phyloP scores from a whole-genome alignment of 805 yeast species.

The Cyberlindnera saturnus region DNA sequence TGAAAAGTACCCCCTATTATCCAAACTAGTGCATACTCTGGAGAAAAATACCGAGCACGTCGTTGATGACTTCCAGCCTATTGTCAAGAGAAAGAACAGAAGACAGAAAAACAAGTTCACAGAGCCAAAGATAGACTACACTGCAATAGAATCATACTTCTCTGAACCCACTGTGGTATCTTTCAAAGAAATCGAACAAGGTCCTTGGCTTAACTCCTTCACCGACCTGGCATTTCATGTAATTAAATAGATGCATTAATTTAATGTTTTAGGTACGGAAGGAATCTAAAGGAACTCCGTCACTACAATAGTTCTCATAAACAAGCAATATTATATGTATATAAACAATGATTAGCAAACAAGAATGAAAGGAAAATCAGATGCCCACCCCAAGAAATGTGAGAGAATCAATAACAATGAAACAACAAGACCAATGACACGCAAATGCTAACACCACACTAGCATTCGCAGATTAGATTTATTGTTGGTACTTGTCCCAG shows the following conservation, averaged over 20 bases:
- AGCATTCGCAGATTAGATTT: constrained; percentile 3
- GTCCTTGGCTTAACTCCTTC: constrained; percentile 46
- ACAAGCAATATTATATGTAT: constrained; percentile 3
- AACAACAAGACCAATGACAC: not conserved
- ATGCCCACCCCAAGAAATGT: not conserved
- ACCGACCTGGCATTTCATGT: constrained; percentile 45
- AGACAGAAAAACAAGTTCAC: constrained; percentile 13
- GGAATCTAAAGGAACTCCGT: not conserved
- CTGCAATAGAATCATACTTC: constrained; percentile 29
- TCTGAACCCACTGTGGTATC: constrained; percentile 15
- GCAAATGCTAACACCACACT: constrained; percentile 23
- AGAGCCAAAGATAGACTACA: constrained; percentile 31
- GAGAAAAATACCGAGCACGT: not conserved
- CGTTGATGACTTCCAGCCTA: constrained; percentile 14
- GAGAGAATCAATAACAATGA: not conserved
- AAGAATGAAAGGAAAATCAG: not conserved
- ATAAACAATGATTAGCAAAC: constrained; percentile 2
- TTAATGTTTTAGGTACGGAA: too few relatives aligned
- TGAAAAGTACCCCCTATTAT: constrained; percentile 37
- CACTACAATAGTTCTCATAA: not conserved
- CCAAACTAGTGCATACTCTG: constrained; percentile 29
- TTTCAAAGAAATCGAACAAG: constrained; percentile 24
- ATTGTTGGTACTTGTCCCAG: constrained; percentile 78
- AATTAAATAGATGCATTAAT: constrained; percentile 1
- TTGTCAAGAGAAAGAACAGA: constrained; percentile 19